A percentile compares a stretch with the other conserved stretches of the same genome.
Conservation (phyloP, 164 flowering plant species). For the Dillenia suffruticosa region DNA sequence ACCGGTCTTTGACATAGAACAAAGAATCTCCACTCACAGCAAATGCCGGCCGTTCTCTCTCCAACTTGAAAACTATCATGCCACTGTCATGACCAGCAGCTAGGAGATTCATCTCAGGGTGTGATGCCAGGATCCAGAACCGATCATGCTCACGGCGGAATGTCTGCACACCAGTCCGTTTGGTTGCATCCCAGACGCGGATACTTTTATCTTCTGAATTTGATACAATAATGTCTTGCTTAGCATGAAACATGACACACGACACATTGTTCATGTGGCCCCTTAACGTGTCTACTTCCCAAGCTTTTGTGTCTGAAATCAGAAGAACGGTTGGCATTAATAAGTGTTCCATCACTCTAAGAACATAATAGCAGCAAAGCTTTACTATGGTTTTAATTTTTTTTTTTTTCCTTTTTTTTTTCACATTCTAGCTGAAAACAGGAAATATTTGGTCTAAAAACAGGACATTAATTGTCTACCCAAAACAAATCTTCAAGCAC, state of each 20-base stretch:
- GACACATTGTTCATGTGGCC: conserved; percentile 96
- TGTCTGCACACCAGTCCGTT: conserved; percentile 84
- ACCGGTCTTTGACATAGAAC: conserved; percentile 76
- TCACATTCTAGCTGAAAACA: too few relatives aligned
- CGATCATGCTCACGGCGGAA: conserved; percentile 88
- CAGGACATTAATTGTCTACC: too few relatives aligned
- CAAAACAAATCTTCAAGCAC: too few relatives aligned
- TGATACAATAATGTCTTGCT: conserved; percentile 68
- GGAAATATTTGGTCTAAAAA: too few relatives aligned
- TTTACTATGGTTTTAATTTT: too few relatives aligned
- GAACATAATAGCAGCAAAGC: not conserved
- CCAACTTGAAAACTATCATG: conserved; percentile 87
- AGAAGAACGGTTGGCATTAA: conserved; percentile 4
- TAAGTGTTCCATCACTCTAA: not conserved
- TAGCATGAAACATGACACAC: conserved; percentile 82
- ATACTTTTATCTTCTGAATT: conserved; percentile 93
- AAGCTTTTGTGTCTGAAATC: conserved; percentile 84
- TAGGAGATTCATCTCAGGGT: conserved; percentile 79
- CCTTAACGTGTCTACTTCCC: conserved; percentile 89
- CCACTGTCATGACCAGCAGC: conserved; percentile 97
- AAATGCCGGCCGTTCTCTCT: conserved; percentile 90
- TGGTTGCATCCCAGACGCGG: conserved; percentile 79
- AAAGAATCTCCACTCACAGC: conserved; percentile 66
- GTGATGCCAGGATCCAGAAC: conserved; percentile 78
- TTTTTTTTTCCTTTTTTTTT: too few relatives aligned